These are phyloP conservation scores for Ascosphaera apis DNA, from an alignment of 2,329 filamentous ascomycete species.

Conservation along the genomic window DNA sequence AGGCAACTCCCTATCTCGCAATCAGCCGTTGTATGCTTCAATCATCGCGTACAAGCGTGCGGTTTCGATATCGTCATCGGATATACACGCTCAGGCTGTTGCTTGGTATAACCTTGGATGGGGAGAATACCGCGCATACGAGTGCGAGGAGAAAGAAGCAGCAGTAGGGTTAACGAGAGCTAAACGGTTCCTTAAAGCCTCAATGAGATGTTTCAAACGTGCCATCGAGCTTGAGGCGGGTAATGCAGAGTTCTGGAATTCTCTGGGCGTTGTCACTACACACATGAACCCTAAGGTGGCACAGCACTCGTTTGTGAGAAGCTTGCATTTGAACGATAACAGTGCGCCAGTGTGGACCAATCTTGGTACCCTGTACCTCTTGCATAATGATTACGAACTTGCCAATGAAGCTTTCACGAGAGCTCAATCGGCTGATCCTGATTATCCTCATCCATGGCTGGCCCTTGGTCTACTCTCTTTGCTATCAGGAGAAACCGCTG, in stretches of 20 bases:
- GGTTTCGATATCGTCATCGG: constrained; percentile 46
- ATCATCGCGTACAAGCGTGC: constrained; percentile 77
- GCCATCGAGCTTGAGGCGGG: constrained; percentile 88
- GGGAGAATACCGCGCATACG: constrained; percentile 67
- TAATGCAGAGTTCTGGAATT: constrained; percentile 94
- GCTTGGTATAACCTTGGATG: constrained; percentile 93
- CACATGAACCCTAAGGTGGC: constrained; percentile 66
- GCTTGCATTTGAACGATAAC: constrained; percentile 75
- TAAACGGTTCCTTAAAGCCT: constrained; percentile 52
- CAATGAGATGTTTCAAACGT: constrained; percentile 79
- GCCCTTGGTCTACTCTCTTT: constrained; percentile 75
- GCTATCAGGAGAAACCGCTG: constrained; percentile 46
- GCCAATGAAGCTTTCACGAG: constrained; percentile 77
- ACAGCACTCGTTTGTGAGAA: constrained; percentile 82
- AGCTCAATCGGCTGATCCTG: constrained; percentile 82
- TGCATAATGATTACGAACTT: constrained; percentile 64
- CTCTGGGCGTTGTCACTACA: constrained; percentile 75
- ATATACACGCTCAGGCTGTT: constrained; percentile 76
- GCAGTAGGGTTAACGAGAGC: constrained; percentile 8
- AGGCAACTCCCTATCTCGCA: constrained; percentile 16
- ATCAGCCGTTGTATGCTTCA: constrained; percentile 40
- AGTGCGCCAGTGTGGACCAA: constrained; percentile 79
- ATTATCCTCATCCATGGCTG: constrained; percentile 82
- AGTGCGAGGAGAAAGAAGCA: constrained; percentile 30
- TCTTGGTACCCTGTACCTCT: constrained; percentile 60